These are phyloP conservation scores for Mycena filopes DNA, from an alignment of 768 basidiomycete genomes.

Conservation along the genomic window DNA sequence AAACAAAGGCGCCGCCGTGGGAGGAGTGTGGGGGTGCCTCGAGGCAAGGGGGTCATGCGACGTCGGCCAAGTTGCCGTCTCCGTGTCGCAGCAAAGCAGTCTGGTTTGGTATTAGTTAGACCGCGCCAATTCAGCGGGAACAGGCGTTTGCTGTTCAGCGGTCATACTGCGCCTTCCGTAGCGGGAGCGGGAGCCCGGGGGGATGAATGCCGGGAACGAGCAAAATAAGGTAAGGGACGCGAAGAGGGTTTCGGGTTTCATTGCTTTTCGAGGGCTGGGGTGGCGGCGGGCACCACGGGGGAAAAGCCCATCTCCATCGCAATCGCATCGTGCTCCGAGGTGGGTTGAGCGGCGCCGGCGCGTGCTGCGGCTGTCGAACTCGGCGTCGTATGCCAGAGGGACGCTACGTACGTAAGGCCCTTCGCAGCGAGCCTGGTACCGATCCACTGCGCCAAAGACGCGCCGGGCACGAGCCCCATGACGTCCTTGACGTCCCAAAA, in stretches of 20 bases:
- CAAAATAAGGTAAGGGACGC: background rate
- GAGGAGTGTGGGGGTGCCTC: slow-evolving; percentile 1
- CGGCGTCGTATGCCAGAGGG: slow-evolving; percentile 40
- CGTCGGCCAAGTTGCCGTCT: slow-evolving; percentile 14
- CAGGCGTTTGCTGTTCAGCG: background rate
- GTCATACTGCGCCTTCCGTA: slow-evolving; percentile 4
- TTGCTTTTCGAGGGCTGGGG: background rate
- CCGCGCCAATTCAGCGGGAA: slow-evolving; percentile 4
- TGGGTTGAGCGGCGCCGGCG: slow-evolving; percentile 18
- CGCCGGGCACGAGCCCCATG: slow-evolving; percentile 76
- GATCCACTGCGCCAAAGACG: slow-evolving; percentile 75
- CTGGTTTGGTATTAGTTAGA: background rate
- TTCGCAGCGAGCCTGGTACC: slow-evolving; percentile 69
- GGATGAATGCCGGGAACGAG: slow-evolving; percentile 16
- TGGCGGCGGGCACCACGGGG: background rate
- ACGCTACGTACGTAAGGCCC: slow-evolving; percentile 59
- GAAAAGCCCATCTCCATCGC: slow-evolving; percentile 28
- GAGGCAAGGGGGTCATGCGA: slow-evolving; percentile 14
- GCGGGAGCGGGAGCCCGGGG: slow-evolving; percentile 1
- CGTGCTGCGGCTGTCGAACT: background rate
- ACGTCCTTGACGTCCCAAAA: slow-evolving; percentile 86
- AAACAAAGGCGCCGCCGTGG: slow-evolving; percentile 5
- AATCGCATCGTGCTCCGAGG: slow-evolving; percentile 25
- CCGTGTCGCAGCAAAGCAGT: slow-evolving; percentile 10
- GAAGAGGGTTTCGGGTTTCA: background rate